A percentile compares a stretch with the other conserved stretches of the same genome.
Evolutionary conservation across 2,329 filamentous ascomycete genomes (phyloP).

Genomic region (Rhinocladiella mackenziei): DNA sequence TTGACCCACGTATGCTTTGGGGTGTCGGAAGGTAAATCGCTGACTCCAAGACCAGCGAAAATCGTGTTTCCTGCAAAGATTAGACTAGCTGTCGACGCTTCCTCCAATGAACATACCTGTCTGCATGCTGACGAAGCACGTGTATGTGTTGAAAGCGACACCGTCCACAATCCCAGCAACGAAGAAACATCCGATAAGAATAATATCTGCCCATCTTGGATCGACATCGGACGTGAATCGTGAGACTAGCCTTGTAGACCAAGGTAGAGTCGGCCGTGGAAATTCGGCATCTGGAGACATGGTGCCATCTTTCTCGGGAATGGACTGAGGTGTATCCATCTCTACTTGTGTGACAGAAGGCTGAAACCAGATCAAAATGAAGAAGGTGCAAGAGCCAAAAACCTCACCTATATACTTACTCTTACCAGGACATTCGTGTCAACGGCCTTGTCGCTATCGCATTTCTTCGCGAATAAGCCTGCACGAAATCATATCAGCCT

Average conservation of each 20-base stretch:
- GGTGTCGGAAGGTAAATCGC: conserved; percentile 35
- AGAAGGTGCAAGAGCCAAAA: not conserved
- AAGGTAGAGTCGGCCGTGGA: conserved; percentile 1
- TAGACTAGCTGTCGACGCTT: conserved; percentile 19
- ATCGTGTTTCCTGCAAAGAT: conserved; percentile 39
- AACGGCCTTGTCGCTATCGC: no score
- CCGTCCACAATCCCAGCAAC: conserved; percentile 43
- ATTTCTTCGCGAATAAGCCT: no score
- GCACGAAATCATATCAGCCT: no score
- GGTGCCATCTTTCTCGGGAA: not conserved
- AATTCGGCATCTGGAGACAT: conserved; percentile 8
- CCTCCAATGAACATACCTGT: conserved; percentile 36
- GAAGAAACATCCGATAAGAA: conserved; percentile 35
- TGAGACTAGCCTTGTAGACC: conserved; percentile 4
- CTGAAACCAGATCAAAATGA: not conserved
- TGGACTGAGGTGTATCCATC: conserved; percentile 11
- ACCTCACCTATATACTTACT: no score
- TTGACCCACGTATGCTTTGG: conserved; percentile 41
- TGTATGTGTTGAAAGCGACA: conserved; percentile 44
- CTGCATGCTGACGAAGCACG: conserved; percentile 46
- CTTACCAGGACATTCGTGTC: no score
- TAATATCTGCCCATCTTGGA: conserved; percentile 14
- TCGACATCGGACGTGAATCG: conserved; percentile 16
- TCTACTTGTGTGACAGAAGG: no score
- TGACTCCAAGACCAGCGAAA: conserved; percentile 42